phyloP scores from a whole-genome alignment of 2,329 filamentous ascomycete species.

The Aureobasidium sp. region DNA sequence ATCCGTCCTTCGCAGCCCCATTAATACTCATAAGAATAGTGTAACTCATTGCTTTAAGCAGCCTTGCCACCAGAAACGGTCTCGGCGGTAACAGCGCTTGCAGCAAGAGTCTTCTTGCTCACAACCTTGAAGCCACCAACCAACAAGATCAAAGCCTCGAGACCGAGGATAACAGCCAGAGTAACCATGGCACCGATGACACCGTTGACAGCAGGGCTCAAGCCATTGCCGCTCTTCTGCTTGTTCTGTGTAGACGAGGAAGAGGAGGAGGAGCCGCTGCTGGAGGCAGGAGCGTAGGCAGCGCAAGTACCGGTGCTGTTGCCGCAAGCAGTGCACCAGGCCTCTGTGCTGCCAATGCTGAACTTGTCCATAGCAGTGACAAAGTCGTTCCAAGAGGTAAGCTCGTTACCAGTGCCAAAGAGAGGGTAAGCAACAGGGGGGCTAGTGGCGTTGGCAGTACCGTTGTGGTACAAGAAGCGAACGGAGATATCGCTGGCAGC shows the following conservation, averaged over 20 bases:
- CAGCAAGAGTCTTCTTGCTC: slow-evolving; percentile 43
- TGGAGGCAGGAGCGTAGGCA: slow-evolving; percentile 30
- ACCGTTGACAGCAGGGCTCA: slow-evolving; percentile 68
- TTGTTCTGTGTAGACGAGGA: slow-evolving; percentile 20
- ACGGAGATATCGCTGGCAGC: slow-evolving; percentile 46
- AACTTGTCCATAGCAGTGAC: slow-evolving; percentile 56
- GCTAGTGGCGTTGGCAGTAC: slow-evolving; percentile 42
- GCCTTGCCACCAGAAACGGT: slow-evolving; percentile 1
- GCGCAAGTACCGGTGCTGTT: slow-evolving; percentile 64
- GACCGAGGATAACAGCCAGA: slow-evolving; percentile 54
- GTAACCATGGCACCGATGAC: slow-evolving; percentile 71
- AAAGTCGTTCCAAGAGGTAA: slow-evolving; percentile 64
- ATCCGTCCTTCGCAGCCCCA: neutral
- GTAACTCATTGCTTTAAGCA: neutral
- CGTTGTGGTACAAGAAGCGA: slow-evolving; percentile 58
- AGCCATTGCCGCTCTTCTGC: slow-evolving; percentile 33
- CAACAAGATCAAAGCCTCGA: slow-evolving; percentile 48
- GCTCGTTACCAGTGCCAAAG: slow-evolving; percentile 49
- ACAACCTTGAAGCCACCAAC: slow-evolving; percentile 53
- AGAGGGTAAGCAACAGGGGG: slow-evolving; percentile 51
- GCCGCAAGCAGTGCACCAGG: slow-evolving; percentile 72
- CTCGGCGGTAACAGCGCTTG: neutral
- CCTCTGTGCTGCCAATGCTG: slow-evolving; percentile 54
- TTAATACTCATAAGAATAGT: too few species aligned
- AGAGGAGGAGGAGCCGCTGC: neutral